Evolutionary conservation across 306 rosid species (phyloP).

Genomic region (Pueraria montana): DNA sequence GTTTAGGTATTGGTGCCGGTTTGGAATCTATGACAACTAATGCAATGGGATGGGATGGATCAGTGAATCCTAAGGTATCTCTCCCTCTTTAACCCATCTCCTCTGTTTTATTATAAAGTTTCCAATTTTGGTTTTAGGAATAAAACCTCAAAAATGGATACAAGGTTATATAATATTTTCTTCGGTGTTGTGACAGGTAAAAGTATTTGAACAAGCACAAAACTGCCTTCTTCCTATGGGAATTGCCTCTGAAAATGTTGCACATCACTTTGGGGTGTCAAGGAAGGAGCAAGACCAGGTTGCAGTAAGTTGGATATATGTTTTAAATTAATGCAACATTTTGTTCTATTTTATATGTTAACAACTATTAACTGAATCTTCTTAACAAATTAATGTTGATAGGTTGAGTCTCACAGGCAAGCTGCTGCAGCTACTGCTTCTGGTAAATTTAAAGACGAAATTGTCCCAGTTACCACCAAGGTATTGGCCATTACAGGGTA

Average conservation of each 20-base stretch:
- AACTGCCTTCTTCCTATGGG: slow-evolving; percentile 97
- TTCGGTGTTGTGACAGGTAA: slow-evolving; percentile 59
- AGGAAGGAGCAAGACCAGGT: slow-evolving; percentile 93
- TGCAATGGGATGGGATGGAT: slow-evolving; percentile 94
- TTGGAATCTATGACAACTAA: slow-evolving; percentile 88
- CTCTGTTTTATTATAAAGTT: slow-evolving; percentile 1
- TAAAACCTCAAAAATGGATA: slow-evolving; percentile 25
- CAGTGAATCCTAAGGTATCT: slow-evolving; percentile 86
- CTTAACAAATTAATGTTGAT: slow-evolving; percentile 44
- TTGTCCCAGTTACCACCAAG: slow-evolving; percentile 87
- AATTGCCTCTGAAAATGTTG: slow-evolving; percentile 93
- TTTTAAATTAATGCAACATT: neutral
- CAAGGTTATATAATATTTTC: slow-evolving; percentile 27
- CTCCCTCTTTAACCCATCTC: slow-evolving; percentile 8
- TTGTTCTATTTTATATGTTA: neutral
- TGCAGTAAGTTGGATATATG: slow-evolving; percentile 75
- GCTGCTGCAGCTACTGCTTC: slow-evolving; percentile 97
- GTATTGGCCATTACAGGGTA: slow-evolving; percentile 60
- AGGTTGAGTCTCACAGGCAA: slow-evolving; percentile 91
- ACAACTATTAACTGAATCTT: slow-evolving; percentile 31
- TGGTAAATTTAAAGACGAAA: slow-evolving; percentile 94
- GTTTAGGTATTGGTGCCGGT: slow-evolving; percentile 93
- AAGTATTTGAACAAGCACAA: slow-evolving; percentile 81
- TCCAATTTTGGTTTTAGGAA: slow-evolving; percentile 18
- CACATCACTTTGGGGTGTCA: slow-evolving; percentile 83